Conservation (phyloP, 106 monocot species). For the Vanilla planifolia region DNA sequence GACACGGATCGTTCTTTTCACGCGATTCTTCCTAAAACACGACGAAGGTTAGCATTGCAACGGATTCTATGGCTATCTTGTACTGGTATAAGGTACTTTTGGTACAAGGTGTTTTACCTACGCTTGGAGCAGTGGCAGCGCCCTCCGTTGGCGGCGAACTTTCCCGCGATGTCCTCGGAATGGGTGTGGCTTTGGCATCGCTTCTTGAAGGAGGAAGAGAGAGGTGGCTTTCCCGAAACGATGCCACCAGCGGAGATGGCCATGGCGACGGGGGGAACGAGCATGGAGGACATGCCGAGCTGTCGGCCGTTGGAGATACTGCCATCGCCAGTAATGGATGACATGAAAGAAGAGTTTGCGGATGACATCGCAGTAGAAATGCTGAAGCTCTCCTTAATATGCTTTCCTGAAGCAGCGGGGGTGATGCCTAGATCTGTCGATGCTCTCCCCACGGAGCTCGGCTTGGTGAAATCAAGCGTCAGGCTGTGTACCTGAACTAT, state of each 20-base stretch:
- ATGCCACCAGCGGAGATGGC: conserved; percentile 4
- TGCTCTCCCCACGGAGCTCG: neutral
- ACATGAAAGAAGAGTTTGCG: conserved; percentile 71
- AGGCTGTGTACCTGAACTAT: conserved; percentile 6
- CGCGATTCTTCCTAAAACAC: conserved; percentile 30
- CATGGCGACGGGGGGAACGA: conserved; percentile 14
- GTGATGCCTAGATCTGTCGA: neutral
- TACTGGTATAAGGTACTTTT: neutral
- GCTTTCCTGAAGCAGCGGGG: conserved; percentile 5
- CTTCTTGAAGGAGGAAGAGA: conserved; percentile 45
- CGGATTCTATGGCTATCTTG: neutral
- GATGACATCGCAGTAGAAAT: conserved; percentile 41
- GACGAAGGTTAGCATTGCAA: conserved; percentile 1
- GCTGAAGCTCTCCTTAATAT: conserved; percentile 24
- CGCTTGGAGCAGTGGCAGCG: conserved; percentile 92
- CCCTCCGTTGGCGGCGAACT: conserved; percentile 27
- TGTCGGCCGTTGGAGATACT: conserved; percentile 83
- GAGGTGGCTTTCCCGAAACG: conserved; percentile 48
- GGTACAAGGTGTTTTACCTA: conserved; percentile 24
- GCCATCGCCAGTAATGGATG: conserved; percentile 79
- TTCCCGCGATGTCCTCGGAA: conserved; percentile 36
- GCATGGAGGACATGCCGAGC: conserved; percentile 20
- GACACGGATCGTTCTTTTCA: conserved; percentile 54
- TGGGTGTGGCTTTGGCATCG: conserved; percentile 59
- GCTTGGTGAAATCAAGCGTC: conserved; percentile 43